Base-by-base conservation (phyloP, 768 basidiomycete genomes). In the Krasilnikovozyma curviuscula region DNA sequence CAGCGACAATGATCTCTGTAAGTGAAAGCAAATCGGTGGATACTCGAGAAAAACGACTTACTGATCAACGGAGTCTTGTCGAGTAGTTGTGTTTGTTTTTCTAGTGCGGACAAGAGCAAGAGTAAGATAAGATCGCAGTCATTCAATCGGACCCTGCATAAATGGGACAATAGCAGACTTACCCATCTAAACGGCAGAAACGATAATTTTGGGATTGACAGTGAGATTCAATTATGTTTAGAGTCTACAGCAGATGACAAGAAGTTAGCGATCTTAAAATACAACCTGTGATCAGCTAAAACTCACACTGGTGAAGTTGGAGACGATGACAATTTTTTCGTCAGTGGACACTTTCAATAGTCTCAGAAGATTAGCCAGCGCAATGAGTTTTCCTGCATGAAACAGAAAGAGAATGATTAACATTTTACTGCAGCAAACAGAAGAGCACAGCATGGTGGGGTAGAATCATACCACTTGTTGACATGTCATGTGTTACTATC, bases 251-350 rank as follows among this genome's bases (percentile, higher is more conserved):
- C n/a, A n/a, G n/a, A n/a, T n/a, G 23, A 28, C 12, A 19, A 28
- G 46, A 13, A 12, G 21, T 0, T 18, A 19, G 30, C 2, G 13
- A 10, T n/a, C n/a, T 31, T 9, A 27, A 34, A 45, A 21, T 1
- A 24, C 19, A n/a, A 16, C 16, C 1, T 18, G 29, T 16, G 2
- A 32, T 19, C 8, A 16, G 31, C 3, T 25, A 16, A 30, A 32
- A 50, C 50, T 18, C 14, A 46, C 50, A 18, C 42, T 19, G 0
- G 89, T 97, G 59, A 82, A 98, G 61, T 97, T 89, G n/a, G 88
- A 95, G 40, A 69, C 67, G 34, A 98, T 66, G 29, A 95, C 81
- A 57, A 85, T 81, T 73, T 98, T 98, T 66, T 98, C 91, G 33
- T 81, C 77, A 0, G 83, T 86, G 30, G 69, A 67, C 78, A 83